Base-by-base conservation (phyloP, 2,329 filamentous ascomycete species). In the Talaromyces pinophilus region DNA sequence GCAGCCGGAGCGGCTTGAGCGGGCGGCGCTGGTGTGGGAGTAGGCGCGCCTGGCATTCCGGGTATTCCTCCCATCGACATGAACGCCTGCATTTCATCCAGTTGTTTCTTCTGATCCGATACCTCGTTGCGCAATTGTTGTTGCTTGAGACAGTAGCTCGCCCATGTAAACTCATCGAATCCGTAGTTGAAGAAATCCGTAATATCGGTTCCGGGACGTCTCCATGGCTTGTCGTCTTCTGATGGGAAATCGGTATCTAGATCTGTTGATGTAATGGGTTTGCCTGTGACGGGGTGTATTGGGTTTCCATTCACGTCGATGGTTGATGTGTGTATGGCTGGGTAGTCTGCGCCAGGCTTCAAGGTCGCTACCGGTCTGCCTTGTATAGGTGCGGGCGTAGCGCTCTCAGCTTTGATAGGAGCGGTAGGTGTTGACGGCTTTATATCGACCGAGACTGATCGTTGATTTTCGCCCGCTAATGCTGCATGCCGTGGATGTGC, bases 161-260 rank as follows among this genome's bases (percentile, higher is more conserved):
- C 91, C 95, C 95, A 99, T 0, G 93, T 97, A 79, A 97, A 98
- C 79, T 98, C 94, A 80, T 98, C 94, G 75, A 98, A 98, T 67
- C 94, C 94, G 79, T 98, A 98, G 82, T 98, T 98, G 86, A 98
- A 98, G 81, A 96, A 98, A 77, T 99, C 95, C 67, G 91, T 95
- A 64, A 97, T 88, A 74, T 99, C 95, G 11, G 94, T 93, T 57
- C 95, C 95, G 0, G 95, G 95, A 70, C 93, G 90, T 54, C 95
- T 89, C 95, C 95, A 99, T 19, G 94, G 93, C 78, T 97, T 98
- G 69, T 93, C 91, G 69, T 86, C 82, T 73, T 93, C 92, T 63
- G 84, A 70, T 7, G 92, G 89, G 44, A 88, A 85, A 22, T 93
- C 86, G 73, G 90, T 82, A 73, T 93, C 91, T 71, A 93, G 90